Conservation (phyloP, 1,139 yeast species). For the Meyerozyma carpophila region DNA sequence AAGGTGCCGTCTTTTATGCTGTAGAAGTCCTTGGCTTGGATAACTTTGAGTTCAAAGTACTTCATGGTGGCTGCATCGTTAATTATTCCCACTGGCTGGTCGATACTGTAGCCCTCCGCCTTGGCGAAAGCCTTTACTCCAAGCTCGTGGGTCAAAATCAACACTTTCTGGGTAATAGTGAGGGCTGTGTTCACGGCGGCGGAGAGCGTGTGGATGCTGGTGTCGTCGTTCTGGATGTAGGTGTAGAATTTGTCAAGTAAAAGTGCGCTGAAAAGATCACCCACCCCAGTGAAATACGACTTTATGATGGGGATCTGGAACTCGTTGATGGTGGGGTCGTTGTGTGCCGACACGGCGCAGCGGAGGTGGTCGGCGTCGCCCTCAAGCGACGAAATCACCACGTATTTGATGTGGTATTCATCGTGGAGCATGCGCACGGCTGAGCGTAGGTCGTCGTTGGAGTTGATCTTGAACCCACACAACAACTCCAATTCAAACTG, state of each 20-base stretch:
- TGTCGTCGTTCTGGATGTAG: not conserved
- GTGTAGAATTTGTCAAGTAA: constrained; percentile 53
- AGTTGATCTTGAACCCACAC: constrained; percentile 45
- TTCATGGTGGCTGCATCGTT: constrained; percentile 36
- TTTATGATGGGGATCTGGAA: constrained; percentile 52
- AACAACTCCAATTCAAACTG: constrained; percentile 83
- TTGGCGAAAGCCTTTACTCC: constrained; percentile 7
- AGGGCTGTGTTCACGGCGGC: constrained; percentile 10
- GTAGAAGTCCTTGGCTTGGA: constrained; percentile 30
- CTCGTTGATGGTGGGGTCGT: constrained; percentile 11
- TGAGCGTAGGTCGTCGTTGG: constrained; percentile 31
- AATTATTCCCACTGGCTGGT: constrained; percentile 14
- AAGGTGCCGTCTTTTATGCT: not conserved
- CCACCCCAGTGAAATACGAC: constrained; percentile 87
- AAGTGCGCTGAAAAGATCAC: constrained; percentile 83
- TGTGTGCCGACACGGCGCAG: constrained; percentile 8
- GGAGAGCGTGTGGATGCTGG: constrained; percentile 1
- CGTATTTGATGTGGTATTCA: constrained; percentile 48
- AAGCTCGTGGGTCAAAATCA: constrained; percentile 8
- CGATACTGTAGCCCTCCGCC: constrained; percentile 2
- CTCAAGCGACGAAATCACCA: constrained; percentile 60
- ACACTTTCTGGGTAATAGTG: constrained; percentile 9
- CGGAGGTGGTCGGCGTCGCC: constrained; percentile 1
- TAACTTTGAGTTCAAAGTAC: constrained; percentile 35
- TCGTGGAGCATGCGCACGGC: constrained; percentile 49